phyloP scores from a whole-genome alignment of 2,329 filamentous ascomycete genomes.

The Fusarium sp. region DNA sequence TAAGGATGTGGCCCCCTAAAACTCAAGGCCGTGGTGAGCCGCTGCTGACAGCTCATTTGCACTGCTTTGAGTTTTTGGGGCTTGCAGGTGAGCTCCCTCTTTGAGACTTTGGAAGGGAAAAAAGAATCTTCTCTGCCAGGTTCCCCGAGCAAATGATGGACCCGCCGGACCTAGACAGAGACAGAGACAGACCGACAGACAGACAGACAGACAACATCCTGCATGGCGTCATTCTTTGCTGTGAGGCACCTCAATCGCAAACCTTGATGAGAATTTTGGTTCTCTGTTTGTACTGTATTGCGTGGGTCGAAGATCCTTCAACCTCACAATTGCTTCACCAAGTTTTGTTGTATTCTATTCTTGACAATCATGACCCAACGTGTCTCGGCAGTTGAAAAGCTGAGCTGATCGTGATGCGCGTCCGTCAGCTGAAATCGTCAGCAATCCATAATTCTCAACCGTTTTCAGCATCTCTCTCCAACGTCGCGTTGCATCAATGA shows the following conservation, averaged over 20 bases:
- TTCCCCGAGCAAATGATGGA: constrained; percentile 5
- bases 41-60: constrained; percentile 21
- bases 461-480: not conserved
- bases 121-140: constrained; percentile 31
- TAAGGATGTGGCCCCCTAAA: constrained; percentile 1
- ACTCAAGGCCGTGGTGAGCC: constrained; percentile 4
- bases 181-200: not conserved
- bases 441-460: constrained; percentile 1
- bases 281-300: not conserved
- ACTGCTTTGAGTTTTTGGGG: constrained; percentile 20
- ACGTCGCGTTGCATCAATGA: constrained; percentile 21
- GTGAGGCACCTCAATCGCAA: not conserved
- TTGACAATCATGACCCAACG: not conserved
- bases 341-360: not conserved
- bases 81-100: constrained; percentile 24
- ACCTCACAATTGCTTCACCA: not conserved
- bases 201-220: not conserved
- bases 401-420: not conserved
- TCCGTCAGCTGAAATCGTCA: not conserved
- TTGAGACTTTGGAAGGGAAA: constrained; percentile 21
- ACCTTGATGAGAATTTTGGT: not conserved
- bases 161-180: not conserved
- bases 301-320: not conserved
- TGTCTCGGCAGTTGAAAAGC: constrained; percentile 12
- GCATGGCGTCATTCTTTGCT: constrained; percentile 22